phyloP scores from a whole-genome alignment of 2,329 filamentous ascomycete species.

The Trichoderma brevicompactum region DNA sequence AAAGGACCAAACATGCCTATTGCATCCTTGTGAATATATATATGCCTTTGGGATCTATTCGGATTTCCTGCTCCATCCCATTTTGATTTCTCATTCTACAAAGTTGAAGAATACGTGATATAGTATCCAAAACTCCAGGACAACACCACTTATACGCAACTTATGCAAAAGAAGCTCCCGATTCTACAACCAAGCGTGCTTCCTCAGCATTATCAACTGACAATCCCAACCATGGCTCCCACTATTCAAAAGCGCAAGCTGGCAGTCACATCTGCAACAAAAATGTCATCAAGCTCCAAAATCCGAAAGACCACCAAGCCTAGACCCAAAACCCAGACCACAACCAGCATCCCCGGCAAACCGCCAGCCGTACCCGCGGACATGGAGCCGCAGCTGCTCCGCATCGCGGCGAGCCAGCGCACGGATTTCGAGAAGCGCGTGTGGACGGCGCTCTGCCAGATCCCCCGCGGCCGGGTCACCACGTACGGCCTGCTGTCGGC shows the following conservation, averaged over 20 bases:
- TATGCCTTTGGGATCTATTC: neutral
- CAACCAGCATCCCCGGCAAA: neutral
- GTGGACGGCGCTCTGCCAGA: constrained; percentile 74
- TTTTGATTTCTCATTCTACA: neutral
- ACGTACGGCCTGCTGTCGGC: constrained; percentile 76
- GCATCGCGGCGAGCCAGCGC: constrained; percentile 50
- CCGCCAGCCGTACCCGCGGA: neutral
- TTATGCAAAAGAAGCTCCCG: neutral
- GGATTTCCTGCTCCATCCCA: neutral
- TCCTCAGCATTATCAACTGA: neutral
- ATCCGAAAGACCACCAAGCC: neutral
- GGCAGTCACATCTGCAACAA: neutral
- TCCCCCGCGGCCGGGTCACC: constrained; percentile 74
- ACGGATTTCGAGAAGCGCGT: constrained; percentile 66
- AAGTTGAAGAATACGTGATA: neutral
- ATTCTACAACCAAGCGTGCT: neutral
- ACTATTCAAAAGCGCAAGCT: constrained; percentile 24
- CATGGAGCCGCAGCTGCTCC: constrained; percentile 46
- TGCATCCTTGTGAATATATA: constrained; percentile 14
- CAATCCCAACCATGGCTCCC: neutral
- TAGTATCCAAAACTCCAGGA: neutral
- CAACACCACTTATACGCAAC: neutral
- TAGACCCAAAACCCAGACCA: neutral
- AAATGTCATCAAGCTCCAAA: constrained; percentile 9
- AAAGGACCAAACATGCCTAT: neutral